A percentile compares a stretch with the other conserved stretches of the same genome.
Conservation (phyloP, 1,139 yeast species). For the Entelexis paramagnoliae region DNA sequence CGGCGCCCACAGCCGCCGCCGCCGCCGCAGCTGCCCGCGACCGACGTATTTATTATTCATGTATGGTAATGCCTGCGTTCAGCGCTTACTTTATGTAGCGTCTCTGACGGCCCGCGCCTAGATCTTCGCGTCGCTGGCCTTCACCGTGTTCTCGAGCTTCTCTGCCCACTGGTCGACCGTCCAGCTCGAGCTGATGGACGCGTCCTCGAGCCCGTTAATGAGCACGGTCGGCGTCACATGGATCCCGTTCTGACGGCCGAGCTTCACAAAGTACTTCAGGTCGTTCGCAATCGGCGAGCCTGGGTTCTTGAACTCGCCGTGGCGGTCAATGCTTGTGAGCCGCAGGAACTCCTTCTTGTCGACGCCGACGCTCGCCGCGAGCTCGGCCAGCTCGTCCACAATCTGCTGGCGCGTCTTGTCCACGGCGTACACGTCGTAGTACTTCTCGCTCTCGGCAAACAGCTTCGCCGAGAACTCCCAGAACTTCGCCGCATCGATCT, state of each 20-base stretch:
- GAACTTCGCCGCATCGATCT: conserved; percentile 47
- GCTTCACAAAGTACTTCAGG: conserved; percentile 61
- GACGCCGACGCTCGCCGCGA: conserved; percentile 38
- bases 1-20: too few relatives aligned
- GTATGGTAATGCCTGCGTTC: too few relatives aligned
- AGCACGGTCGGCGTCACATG: conserved; percentile 80
- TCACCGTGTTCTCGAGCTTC: conserved; percentile 23
- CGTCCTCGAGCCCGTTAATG: conserved; percentile 52
- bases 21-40: too few relatives aligned
- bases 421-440: conserved; percentile 53
- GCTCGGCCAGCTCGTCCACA: conserved; percentile 44
- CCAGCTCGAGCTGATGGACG: conserved; percentile 38
- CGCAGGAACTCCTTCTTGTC: conserved; percentile 28
- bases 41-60: too few relatives aligned
- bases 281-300: conserved; percentile 56
- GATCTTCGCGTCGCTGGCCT: not conserved
- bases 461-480: conserved; percentile 53
- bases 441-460: conserved; percentile 37
- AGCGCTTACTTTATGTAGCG: too few relatives aligned
- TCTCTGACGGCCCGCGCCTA: not conserved
- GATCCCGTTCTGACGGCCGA: conserved; percentile 65
- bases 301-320: conserved; percentile 36
- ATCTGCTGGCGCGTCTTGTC: conserved; percentile 48
- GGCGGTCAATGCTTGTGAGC: conserved; percentile 24
- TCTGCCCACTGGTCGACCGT: conserved; percentile 28